Evolutionary conservation across 768 basidiomycete genomes (phyloP), one percentile per base, ranked within the genome.

Genomic region (Hypholoma sublateritium): DNA sequence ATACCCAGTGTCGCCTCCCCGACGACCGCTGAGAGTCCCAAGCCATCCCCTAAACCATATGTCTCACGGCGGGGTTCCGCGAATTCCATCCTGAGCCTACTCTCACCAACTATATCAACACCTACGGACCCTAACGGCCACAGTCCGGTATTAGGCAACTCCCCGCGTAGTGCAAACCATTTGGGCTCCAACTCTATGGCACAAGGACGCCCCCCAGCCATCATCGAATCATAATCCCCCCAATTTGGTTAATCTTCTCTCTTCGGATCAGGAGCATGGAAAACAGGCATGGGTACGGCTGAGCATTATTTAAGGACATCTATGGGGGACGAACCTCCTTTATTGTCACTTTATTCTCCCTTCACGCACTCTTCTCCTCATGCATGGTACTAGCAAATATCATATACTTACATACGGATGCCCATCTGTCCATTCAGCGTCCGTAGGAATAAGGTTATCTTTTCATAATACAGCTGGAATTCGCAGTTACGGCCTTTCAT

Each of bases 41-140:
- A 80, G 59, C 77, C 79, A 1, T 64, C 77, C 0, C 82, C 85
- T 1, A 74, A 78, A n/a, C 82, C 85, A 9, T 89, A 89, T 60
- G 69, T 88, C 21, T 77, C 83, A 1, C 83, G 87, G 34, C 76
- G 83, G 25, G 83, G 84, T 1, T 78, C 80, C 1, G 77, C 79
- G 1, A 71, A 72, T 37, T 76, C 77, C 8, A 74, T 79, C 28
- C 67, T 77, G 59, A 73, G 69, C 55, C 50, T 76, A 34, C 64
- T 77, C 4, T 75, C 79, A 14, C 77, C 79, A 35, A 55, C 57
- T 51, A 62, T 57, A 37, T 32, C 28, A 32, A 55, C 62, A 36
- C 53, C 64, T 22, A 45, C 64, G 34, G 63, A 62, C 37, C 55
- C 42, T n/a, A 59, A 11, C 21, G 49, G 12, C 56, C 52, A 42